Base-by-base conservation (phyloP, 495 filamentous ascomycete species). In the Podospora bellae-mahoneyi region DNA sequence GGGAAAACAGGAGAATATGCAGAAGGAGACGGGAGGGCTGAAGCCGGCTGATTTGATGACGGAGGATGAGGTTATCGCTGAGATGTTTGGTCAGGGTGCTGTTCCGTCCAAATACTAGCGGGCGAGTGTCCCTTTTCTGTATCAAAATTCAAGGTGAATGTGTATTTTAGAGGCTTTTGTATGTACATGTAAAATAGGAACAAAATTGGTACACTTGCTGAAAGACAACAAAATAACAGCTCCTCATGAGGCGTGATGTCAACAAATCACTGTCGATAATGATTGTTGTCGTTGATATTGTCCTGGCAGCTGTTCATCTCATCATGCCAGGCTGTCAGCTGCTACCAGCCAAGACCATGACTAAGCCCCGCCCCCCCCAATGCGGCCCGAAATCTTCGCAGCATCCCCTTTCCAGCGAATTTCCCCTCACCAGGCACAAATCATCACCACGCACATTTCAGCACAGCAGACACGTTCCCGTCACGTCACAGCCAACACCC, bases 391-490 rank as follows among this genome's bases (percentile, higher is more conserved):
- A 76, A 73, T 67, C 68, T 75, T 69, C 74, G 67, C 73, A 64
- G 57, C 2, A 32, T 62, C 60, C 16, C 26, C 27, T 54, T 32
- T 64, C 57, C 39, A 65, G 65, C 64, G 62, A 70, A 76, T 69
- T 74, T 74, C 65, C 72, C 68, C 65, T 70, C 64, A 68, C 66
- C 34, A 30, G 68, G 76, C 70, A 74, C 67, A 75, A 73, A 68
- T 66, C 67, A 77, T 76, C 76, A 76, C 76, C 71, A 79, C 72
- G 78, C 74, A 79, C 74, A 73, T 78, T 79, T 79, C 76, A 79
- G 75, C 78, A 78, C 78, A 78, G 74, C 77, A 61, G 32, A 64
- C 65, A 13, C 59, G 20, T 64, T 32, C 58, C 69, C 55, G 65
- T 69, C 72, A 74, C 72, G 67, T 70, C 72, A 67, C 70, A 61